A percentile compares a stretch with the other conserved stretches of the same genome.
These are phyloP conservation scores for Stachybotrys chartarum DNA, from an alignment of 2,329 filamentous ascomycete genomes.

Conservation along the genomic window DNA sequence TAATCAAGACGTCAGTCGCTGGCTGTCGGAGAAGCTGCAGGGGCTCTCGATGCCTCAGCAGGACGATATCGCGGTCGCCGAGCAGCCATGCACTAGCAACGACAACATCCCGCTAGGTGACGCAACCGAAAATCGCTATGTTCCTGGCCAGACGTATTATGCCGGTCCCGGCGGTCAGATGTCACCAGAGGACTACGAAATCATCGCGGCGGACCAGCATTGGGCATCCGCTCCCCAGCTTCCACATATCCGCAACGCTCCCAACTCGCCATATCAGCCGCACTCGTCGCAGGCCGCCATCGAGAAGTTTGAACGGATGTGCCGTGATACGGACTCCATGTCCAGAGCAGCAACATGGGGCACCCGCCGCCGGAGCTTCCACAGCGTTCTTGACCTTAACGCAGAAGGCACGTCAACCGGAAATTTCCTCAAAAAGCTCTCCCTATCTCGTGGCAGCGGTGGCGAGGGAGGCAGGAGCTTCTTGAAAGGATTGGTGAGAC, in stretches of 20 bases:
- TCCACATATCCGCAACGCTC: constrained; percentile 32
- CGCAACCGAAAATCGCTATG: constrained; percentile 41
- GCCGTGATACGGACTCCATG: constrained; percentile 49
- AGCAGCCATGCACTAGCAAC: constrained; percentile 22
- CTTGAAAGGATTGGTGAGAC: constrained; percentile 41
- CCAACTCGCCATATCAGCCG: constrained; percentile 33
- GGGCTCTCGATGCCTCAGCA: constrained; percentile 13
- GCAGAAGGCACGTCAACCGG: constrained; percentile 37
- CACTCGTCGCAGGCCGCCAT: constrained; percentile 47
- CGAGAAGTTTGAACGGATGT: constrained; percentile 42
- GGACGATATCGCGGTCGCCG: constrained; percentile 12
- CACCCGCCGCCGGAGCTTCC: constrained; percentile 58
- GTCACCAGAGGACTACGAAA: constrained; percentile 38
- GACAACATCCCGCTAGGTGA: constrained; percentile 37
- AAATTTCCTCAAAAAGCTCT: constrained; percentile 56
- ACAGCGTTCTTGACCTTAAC: constrained; percentile 50
- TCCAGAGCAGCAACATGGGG: constrained; percentile 64
- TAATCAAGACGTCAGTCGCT: constrained; percentile 43
- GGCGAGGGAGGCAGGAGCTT: constrained; percentile 40
- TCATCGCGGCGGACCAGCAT: constrained; percentile 39
- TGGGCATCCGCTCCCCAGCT: constrained; percentile 44
- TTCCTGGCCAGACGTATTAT: constrained; percentile 44
- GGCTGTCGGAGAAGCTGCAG: constrained; percentile 33
- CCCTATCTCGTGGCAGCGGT: constrained; percentile 38
- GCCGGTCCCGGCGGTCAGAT: constrained; percentile 32